Conservation (phyloP, 371 early-diverging fungal genomes). For the Mortierella sp. region DNA sequence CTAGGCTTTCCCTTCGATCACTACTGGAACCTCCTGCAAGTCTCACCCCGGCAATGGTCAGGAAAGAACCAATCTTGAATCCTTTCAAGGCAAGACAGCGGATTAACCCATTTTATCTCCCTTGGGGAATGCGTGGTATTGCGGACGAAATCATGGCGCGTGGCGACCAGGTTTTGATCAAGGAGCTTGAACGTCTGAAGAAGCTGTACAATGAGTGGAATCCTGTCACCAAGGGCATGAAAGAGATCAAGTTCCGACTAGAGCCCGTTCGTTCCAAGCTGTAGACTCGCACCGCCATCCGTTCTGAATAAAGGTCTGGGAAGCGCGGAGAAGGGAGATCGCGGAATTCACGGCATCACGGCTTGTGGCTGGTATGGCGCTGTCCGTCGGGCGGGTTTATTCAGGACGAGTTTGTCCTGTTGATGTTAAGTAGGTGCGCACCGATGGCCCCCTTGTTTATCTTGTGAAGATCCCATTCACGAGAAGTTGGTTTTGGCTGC, state of each 20-base stretch:
- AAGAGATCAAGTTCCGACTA: constrained; percentile 86
- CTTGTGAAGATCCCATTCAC: constrained; percentile 51
- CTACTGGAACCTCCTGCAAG: constrained; percentile 51
- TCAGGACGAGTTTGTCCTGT: not conserved
- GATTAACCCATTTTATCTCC: constrained; percentile 87
- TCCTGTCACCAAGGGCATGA: constrained; percentile 75
- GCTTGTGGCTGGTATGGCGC: not conserved
- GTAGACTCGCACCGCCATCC: not conserved
- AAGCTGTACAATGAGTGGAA: constrained; percentile 82
- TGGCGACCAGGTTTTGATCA: constrained; percentile 60
- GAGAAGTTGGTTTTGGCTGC: constrained; percentile 5
- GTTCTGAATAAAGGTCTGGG: too few species aligned
- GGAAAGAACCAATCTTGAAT: constrained; percentile 47
- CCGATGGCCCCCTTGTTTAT: constrained; percentile 27
- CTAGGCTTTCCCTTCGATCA: constrained; percentile 51
- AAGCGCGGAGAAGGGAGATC: too few species aligned
- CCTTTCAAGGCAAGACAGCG: constrained; percentile 65
- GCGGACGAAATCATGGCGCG: constrained; percentile 72
- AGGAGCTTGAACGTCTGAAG: constrained; percentile 70
- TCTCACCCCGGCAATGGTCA: constrained; percentile 18
- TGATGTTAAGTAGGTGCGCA: constrained; percentile 8
- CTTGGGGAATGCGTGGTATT: constrained; percentile 91
- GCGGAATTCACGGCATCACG: not conserved
- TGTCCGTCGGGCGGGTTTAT: not conserved
- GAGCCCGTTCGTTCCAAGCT: constrained; percentile 72